Conservation (phyloP, 768 basidiomycete genomes). For the Phylloporus rhodoxanthus region DNA sequence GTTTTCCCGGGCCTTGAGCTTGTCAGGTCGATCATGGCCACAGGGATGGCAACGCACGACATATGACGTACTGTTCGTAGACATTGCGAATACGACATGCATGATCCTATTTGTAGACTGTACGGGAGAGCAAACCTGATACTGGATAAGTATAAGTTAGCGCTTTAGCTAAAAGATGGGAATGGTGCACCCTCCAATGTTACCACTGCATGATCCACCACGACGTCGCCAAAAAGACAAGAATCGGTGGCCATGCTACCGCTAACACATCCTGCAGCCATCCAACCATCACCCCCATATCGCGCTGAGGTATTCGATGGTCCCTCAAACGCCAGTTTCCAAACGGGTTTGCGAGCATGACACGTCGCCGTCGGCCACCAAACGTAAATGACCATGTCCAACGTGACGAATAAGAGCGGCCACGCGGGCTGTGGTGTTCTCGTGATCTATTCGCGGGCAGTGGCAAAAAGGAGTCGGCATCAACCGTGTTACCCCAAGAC, state of each 20-base stretch:
- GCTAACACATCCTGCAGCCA: conserved; percentile 27
- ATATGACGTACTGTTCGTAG: neutral
- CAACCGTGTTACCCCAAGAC: conserved; percentile 1
- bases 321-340: conserved; percentile 8
- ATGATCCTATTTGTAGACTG: neutral
- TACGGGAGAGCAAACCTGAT: neutral
- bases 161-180: too few species aligned
- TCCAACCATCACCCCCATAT: conserved; percentile 27
- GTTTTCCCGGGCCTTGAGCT: neutral
- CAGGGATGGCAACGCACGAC: neutral
- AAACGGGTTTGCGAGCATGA: conserved; percentile 20
- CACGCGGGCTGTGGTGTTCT: conserved; percentile 5
- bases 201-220: conserved; percentile 32
- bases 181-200: neutral
- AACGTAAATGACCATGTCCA: conserved; percentile 26
- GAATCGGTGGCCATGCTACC: conserved; percentile 35
- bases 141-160: neutral
- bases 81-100: neutral
- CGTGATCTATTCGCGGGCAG: conserved; percentile 12
- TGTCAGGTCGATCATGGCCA: neutral
- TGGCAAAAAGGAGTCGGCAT: conserved; percentile 15
- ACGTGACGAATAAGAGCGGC: conserved; percentile 10
- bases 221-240: conserved; percentile 28
- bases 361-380: conserved; percentile 19
- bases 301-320: conserved; percentile 9